These are phyloP conservation scores for Suillus weaverae DNA, from an alignment of 768 basidiomycete species.

Conservation along the genomic window DNA sequence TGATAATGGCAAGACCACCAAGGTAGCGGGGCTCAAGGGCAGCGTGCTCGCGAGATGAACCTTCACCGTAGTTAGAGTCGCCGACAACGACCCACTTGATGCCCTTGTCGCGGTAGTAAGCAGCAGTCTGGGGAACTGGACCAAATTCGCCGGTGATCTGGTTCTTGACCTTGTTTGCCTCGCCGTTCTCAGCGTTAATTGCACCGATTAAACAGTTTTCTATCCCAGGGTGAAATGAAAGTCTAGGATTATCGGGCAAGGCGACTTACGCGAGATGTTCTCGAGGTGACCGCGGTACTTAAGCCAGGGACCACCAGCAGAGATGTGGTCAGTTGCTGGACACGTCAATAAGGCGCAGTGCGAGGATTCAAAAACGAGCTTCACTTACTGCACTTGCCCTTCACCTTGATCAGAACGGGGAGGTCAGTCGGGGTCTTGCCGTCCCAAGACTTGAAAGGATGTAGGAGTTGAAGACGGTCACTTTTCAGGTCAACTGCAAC, in stretches of 20 bases:
- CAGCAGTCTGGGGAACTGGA: constrained; percentile 82
- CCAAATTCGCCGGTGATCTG: constrained; percentile 84
- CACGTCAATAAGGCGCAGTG: constrained; percentile 6
- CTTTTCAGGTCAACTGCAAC: constrained; percentile 86
- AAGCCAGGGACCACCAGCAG: constrained; percentile 98
- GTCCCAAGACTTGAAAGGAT: constrained; percentile 91
- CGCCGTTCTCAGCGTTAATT: constrained; percentile 91
- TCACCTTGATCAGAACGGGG: constrained; percentile 96
- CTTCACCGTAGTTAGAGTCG: constrained; percentile 96
- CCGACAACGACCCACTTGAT: constrained; percentile 98
- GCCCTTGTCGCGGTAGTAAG: constrained; percentile 84
- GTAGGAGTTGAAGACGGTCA: constrained; percentile 87
- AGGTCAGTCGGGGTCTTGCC: constrained; percentile 88
- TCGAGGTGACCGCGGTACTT: constrained; percentile 99
- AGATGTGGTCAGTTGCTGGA: constrained; percentile 87
- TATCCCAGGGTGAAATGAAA: constrained; percentile 28
- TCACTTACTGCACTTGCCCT: constrained; percentile 95
- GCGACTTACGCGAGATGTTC: constrained; percentile 86
- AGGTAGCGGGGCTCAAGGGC: constrained; percentile 95
- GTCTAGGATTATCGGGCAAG: not conserved
- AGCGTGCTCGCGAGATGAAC: constrained; percentile 97
- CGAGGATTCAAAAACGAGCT: not conserved
- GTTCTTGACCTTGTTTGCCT: constrained; percentile 96
- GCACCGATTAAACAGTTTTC: constrained; percentile 98
- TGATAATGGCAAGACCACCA: constrained; percentile 94